A percentile compares a stretch with the other conserved stretches of the same genome.
phyloP scores from a whole-genome alignment of 2,329 filamentous ascomycete genomes.

The Rosellinia necatrix region DNA sequence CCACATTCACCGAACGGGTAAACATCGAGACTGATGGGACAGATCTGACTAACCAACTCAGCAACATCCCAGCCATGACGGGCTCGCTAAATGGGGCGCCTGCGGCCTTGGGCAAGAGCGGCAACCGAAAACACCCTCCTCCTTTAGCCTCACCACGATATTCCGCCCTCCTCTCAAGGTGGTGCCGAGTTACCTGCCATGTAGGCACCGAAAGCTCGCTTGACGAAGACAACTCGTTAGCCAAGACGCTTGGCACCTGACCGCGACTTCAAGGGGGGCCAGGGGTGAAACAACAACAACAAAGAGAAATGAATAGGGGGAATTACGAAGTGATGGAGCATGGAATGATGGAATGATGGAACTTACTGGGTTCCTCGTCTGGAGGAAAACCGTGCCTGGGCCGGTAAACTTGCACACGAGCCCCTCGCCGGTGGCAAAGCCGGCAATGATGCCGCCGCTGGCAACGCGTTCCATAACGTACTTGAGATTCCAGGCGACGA shows the following conservation, averaged over 20 bases:
- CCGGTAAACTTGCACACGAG: slow-evolving; percentile 93
- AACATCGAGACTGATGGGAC: not conserved
- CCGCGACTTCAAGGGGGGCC: not conserved
- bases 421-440: slow-evolving; percentile 79
- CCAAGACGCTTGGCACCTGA: not conserved
- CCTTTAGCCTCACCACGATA: not conserved
- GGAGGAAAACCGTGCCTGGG: slow-evolving; percentile 88
- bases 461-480: slow-evolving; percentile 89
- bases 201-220: slow-evolving; percentile 59
- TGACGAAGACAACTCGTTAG: slow-evolving; percentile 21
- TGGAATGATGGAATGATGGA: not conserved
- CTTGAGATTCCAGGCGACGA: slow-evolving; percentile 96
- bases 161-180: slow-evolving; percentile 29
- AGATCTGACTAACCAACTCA: not conserved
- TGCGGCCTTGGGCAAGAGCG: not conserved
- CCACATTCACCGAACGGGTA: slow-evolving; percentile 2
- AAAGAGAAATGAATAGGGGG: not conserved
- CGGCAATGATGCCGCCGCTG: slow-evolving; percentile 91
- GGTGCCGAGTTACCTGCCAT: slow-evolving; percentile 53
- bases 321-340: not conserved
- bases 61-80: not conserved
- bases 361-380: slow-evolving; percentile 82
- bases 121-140: not conserved
- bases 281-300: not conserved
- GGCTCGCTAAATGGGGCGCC: slow-evolving; percentile 1